Evolutionary conservation across 257 asterid genomes (phyloP).

Genomic region (Nicotiana paniculata): DNA sequence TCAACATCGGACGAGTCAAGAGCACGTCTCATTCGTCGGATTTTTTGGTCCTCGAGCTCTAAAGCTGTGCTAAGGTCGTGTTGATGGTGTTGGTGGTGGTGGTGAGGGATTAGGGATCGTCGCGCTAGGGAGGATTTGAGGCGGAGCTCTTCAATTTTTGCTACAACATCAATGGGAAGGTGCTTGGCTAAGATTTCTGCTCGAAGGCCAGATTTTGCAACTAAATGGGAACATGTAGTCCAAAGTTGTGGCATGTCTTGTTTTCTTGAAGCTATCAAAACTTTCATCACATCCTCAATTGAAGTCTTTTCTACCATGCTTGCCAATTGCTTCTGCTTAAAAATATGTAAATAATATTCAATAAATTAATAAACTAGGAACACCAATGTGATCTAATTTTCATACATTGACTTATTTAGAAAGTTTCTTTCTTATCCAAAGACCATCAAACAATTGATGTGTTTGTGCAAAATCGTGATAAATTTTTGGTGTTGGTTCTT

Average conservation of each 20-base stretch:
- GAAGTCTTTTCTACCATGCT: constrained; percentile 88
- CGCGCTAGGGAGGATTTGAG: constrained; percentile 59
- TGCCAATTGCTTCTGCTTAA: constrained; percentile 64
- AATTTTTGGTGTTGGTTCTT: constrained; percentile 4
- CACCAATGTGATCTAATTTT: neutral
- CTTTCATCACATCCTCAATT: constrained; percentile 92
- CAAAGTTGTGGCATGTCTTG: constrained; percentile 87
- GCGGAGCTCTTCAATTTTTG: constrained; percentile 81
- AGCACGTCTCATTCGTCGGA: constrained; percentile 86
- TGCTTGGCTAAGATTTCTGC: constrained; percentile 77
- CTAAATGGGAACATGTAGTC: constrained; percentile 86
- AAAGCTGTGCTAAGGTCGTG: constrained; percentile 25
- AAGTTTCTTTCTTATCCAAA: neutral
- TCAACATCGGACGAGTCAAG: constrained; percentile 91
- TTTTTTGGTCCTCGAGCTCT: constrained; percentile 77
- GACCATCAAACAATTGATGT: neutral
- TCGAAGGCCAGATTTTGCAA: constrained; percentile 85
- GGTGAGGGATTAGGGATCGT: constrained; percentile 46
- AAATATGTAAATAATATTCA: too few relatives aligned
- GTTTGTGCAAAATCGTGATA: constrained; percentile 2
- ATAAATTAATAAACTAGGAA: too few relatives aligned
- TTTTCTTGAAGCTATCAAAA: constrained; percentile 72
- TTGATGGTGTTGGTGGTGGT: constrained; percentile 37
- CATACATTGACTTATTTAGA: neutral
- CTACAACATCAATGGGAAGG: constrained; percentile 70